phyloP scores from a whole-genome alignment of 1,284 basidiomycete species.

The Clitocybe nebularis region DNA sequence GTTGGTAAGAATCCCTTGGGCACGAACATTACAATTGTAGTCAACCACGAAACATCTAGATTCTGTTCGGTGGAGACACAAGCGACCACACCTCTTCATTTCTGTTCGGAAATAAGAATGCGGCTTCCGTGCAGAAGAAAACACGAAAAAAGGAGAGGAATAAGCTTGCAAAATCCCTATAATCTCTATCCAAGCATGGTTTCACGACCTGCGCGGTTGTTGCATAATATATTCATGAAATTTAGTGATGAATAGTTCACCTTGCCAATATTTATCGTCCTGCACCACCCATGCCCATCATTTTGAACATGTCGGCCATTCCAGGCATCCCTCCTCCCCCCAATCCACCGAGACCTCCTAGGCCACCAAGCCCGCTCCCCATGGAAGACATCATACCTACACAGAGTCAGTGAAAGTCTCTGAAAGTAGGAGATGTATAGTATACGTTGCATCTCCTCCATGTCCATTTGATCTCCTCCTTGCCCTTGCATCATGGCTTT shows the following conservation, averaged over 20 bases:
- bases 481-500: slow-evolving; percentile 92
- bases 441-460: slow-evolving; percentile 85
- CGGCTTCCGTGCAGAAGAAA: slow-evolving; percentile 70
- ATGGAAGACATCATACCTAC: slow-evolving; percentile 82
- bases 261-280: slow-evolving; percentile 16
- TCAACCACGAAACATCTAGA: slow-evolving; percentile 36
- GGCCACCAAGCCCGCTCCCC: slow-evolving; percentile 60
- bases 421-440: slow-evolving; percentile 7
- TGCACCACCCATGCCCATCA: slow-evolving; percentile 74
- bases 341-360: slow-evolving; percentile 57
- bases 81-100: slow-evolving; percentile 76
- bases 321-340: slow-evolving; percentile 59
- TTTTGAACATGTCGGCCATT: slow-evolving; percentile 76
- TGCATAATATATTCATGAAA: not conserved
- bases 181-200: not conserved
- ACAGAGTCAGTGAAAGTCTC: slow-evolving; percentile 5
- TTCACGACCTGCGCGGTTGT: not conserved
- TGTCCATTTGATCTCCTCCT: slow-evolving; percentile 76
- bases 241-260: not conserved
- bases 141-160: slow-evolving; percentile 43
- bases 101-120: slow-evolving; percentile 70
- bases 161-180: not conserved
- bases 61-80: slow-evolving; percentile 71
- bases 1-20: slow-evolving; percentile 45
- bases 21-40: slow-evolving; percentile 1